phyloP scores from a whole-genome alignment of 257 asterid genomes.

The Oldenlandia corymbosa region DNA sequence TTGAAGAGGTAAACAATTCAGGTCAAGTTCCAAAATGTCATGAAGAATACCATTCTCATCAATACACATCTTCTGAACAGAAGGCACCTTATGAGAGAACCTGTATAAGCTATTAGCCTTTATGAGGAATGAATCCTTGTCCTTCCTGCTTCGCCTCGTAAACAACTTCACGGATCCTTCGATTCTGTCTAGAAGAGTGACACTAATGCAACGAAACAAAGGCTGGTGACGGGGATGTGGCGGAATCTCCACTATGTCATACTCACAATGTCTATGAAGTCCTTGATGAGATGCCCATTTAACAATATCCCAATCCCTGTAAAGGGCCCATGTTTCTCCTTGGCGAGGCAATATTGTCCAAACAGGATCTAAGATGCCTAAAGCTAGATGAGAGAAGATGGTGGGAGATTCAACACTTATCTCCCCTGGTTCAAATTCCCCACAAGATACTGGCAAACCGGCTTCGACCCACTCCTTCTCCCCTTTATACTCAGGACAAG shows the following conservation, averaged over 20 bases:
- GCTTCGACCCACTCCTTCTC: constrained; percentile 28
- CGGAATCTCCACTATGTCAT: constrained; percentile 60
- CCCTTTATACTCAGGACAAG: not conserved
- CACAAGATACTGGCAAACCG: constrained; percentile 54
- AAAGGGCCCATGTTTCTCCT: constrained; percentile 79
- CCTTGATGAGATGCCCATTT: constrained; percentile 53
- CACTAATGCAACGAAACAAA: constrained; percentile 32
- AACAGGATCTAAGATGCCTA: constrained; percentile 23
- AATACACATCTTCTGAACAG: not conserved
- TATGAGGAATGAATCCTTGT: not conserved
- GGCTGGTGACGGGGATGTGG: constrained; percentile 19
- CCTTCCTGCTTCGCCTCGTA: not conserved
- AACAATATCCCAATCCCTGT: constrained; percentile 49
- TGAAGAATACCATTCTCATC: not conserved
- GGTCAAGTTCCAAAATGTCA: constrained; percentile 2
- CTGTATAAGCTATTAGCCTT: not conserved
- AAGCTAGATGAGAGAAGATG: constrained; percentile 44
- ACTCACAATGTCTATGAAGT: constrained; percentile 32
- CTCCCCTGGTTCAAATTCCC: constrained; percentile 36
- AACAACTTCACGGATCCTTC: constrained; percentile 24
- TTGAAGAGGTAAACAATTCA: too few species aligned
- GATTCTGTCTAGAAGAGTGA: constrained; percentile 50
- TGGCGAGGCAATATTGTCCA: constrained; percentile 34
- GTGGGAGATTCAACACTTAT: constrained; percentile 14
- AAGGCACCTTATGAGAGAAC: constrained; percentile 3